phyloP scores from a whole-genome alignment of 1,139 yeast species.

The Hemisphaericaspora xylofermentans region DNA sequence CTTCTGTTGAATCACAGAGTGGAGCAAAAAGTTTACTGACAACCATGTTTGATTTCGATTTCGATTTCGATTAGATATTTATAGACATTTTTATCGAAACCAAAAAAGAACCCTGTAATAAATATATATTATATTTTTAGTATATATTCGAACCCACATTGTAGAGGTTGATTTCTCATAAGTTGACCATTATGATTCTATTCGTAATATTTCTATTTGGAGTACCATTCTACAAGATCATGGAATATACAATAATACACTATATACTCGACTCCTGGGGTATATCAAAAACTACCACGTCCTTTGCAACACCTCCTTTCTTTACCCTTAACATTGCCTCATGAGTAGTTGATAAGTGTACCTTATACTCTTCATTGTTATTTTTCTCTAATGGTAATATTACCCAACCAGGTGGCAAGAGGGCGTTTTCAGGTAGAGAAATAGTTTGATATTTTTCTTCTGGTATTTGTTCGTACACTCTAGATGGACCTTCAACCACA shows the following conservation, averaged over 20 bases:
- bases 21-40: slow-evolving; percentile 2
- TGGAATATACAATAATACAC: too few relatives aligned
- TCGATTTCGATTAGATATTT: slow-evolving; percentile 29
- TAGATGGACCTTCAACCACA: too few relatives aligned
- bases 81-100: too few relatives aligned
- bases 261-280: slow-evolving; percentile 8
- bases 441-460: slow-evolving; percentile 10
- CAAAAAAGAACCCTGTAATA: too few relatives aligned
- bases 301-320: slow-evolving; percentile 7
- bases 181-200: too few relatives aligned
- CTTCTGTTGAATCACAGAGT: slow-evolving; percentile 7
- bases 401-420: slow-evolving; percentile 38
- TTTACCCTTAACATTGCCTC: slow-evolving; percentile 18
- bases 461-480: background rate
- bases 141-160: too few relatives aligned
- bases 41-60: slow-evolving; percentile 15
- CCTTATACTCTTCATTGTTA: slow-evolving; percentile 17
- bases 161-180: too few relatives aligned
- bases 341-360: slow-evolving; percentile 19
- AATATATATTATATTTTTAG: too few relatives aligned
- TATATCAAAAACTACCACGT: slow-evolving; percentile 9
- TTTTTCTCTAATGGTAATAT: slow-evolving; percentile 26
- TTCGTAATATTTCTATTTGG: too few relatives aligned
- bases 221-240: too few relatives aligned
- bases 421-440: slow-evolving; percentile 24